Percentiles rank a stretch among this genome's conserved stretches.
These are phyloP conservation scores for Pseudocercospora fuligena DNA, from an alignment of 2,329 filamentous ascomycete species.

Conservation along the genomic window DNA sequence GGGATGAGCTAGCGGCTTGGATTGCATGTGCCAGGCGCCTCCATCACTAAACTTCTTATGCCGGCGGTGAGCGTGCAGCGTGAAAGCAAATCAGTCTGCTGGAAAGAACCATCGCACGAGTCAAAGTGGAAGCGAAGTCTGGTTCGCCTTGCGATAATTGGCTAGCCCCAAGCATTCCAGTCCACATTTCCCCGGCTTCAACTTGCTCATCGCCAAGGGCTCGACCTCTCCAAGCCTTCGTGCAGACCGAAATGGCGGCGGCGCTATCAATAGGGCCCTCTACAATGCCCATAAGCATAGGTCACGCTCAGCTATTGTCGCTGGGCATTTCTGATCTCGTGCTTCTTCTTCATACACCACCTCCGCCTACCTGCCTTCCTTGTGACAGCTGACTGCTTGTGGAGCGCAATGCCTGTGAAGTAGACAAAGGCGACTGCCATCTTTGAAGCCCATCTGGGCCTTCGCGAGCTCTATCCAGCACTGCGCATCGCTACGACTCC, in stretches of 20 bases:
- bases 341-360: slow-evolving; percentile 2
- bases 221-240: not conserved
- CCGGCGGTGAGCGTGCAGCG: not conserved
- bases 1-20: not conserved
- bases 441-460: not conserved
- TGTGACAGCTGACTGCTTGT: not conserved
- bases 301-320: slow-evolving; percentile 9
- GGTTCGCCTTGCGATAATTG: not conserved
- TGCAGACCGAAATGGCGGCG: not conserved
- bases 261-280: not conserved
- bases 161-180: not conserved
- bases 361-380: not conserved
- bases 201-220: not conserved
- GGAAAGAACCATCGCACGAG: not conserved
- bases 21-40: not conserved
- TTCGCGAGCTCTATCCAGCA: not conserved
- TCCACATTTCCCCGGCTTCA: not conserved
- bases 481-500: not conserved
- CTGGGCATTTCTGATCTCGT: slow-evolving; percentile 6
- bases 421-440: not conserved
- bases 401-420: not conserved
- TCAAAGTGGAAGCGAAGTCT: not conserved
- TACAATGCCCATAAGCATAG: not conserved
- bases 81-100: not conserved
- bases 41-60: not conserved